Percentiles rank a stretch among this genome's conserved stretches.
Evolutionary conservation across 352 stramenopile genomes (phyloP).

Genomic region (Phytophthora aleatoria): DNA sequence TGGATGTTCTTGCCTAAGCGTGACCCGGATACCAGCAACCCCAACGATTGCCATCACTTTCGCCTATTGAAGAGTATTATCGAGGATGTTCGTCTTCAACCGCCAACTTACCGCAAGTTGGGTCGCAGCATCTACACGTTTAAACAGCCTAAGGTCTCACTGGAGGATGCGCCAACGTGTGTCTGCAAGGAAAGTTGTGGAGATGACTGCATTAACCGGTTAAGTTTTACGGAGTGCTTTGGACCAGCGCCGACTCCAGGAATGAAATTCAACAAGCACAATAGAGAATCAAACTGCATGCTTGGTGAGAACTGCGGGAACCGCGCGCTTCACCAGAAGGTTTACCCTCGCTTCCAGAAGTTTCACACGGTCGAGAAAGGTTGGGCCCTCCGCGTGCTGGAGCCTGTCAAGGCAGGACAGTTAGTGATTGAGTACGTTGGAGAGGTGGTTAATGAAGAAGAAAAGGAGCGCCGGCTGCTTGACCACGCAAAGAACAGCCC

Average conservation of each 20-base stretch:
- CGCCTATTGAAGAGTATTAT: constrained; percentile 69
- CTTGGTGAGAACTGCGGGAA: constrained; percentile 93
- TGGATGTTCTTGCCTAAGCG: constrained; percentile 80
- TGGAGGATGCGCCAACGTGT: constrained; percentile 83
- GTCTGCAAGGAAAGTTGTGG: constrained; percentile 79
- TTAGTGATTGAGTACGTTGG: constrained; percentile 95
- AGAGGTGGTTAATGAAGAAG: constrained; percentile 94
- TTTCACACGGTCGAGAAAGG: constrained; percentile 90
- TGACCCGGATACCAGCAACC: constrained; percentile 54
- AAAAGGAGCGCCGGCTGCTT: constrained; percentile 88
- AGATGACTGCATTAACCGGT: constrained; percentile 94
- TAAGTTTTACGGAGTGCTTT: constrained; percentile 93
- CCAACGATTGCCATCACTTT: constrained; percentile 79
- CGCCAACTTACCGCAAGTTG: constrained; percentile 79
- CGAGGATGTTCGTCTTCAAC: constrained; percentile 75
- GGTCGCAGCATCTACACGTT: constrained; percentile 86
- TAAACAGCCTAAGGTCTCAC: constrained; percentile 73
- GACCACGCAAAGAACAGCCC: constrained; percentile 87
- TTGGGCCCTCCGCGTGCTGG: constrained; percentile 88
- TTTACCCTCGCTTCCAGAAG: constrained; percentile 73
- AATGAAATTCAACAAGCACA: constrained; percentile 75
- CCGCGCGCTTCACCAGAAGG: constrained; percentile 83
- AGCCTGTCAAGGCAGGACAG: constrained; percentile 81
- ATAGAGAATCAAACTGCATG: constrained; percentile 89
- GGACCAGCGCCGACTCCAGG: constrained; percentile 64